A percentile compares a stretch with the other conserved stretches of the same genome.
phyloP scores from a whole-genome alignment of 306 rosid genomes.

The Betula pendula region DNA sequence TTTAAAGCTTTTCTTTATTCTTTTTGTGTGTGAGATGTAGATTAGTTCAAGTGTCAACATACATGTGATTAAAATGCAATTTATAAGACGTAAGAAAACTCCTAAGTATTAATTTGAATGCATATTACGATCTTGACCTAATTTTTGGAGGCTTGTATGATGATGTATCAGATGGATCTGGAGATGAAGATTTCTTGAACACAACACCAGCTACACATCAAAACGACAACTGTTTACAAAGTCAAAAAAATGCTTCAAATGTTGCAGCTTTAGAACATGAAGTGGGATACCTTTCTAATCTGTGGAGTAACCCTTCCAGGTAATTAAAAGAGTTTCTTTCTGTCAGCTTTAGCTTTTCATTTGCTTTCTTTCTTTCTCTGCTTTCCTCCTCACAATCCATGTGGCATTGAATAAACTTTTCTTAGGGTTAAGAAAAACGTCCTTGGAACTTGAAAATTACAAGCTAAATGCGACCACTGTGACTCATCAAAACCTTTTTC shows the following conservation, averaged over 20 bases:
- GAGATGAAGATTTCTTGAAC: constrained; percentile 72
- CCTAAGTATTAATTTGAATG: neutral
- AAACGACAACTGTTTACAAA: constrained; percentile 43
- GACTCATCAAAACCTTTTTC: too few species aligned
- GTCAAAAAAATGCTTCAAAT: constrained; percentile 47
- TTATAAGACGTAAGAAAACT: neutral
- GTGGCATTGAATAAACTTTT: constrained; percentile 21
- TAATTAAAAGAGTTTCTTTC: constrained; percentile 46
- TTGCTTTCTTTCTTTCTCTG: constrained; percentile 34
- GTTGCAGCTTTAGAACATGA: constrained; percentile 50
- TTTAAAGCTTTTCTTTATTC: neutral
- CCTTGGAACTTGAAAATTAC: neutral
- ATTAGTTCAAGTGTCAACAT: neutral
- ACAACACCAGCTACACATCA: constrained; percentile 44
- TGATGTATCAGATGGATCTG: constrained; percentile 65
- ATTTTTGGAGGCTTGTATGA: constrained; percentile 17
- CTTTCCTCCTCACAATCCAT: constrained; percentile 36
- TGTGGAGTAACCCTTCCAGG: constrained; percentile 74
- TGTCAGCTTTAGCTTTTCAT: constrained; percentile 50
- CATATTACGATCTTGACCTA: neutral
- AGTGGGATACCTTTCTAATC: constrained; percentile 44
- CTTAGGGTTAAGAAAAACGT: neutral
- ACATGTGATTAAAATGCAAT: neutral
- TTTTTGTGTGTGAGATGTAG: neutral
- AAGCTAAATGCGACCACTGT: neutral